A percentile compares a stretch with the other conserved stretches of the same genome.
Conservation (phyloP, 768 basidiomycete species). For the Suillus clintonianus region DNA sequence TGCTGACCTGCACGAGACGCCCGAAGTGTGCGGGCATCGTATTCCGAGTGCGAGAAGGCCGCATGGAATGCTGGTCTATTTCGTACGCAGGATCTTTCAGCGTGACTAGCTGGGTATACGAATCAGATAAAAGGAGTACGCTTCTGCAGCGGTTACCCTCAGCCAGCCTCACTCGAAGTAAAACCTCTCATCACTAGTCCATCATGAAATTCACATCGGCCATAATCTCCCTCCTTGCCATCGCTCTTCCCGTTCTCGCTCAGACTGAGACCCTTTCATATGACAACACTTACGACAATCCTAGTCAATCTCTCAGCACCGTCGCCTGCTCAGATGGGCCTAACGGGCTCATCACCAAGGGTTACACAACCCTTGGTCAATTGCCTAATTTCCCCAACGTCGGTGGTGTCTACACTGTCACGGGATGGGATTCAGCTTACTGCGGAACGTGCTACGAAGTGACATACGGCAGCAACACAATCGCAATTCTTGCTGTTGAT, state of each 20-base stretch:
- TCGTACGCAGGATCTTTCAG: background rate
- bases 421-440: constrained; percentile 25
- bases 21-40: background rate
- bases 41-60: constrained; percentile 5
- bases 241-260: constrained; percentile 20
- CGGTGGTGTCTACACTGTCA: constrained; percentile 35
- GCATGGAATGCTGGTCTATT: background rate
- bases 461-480: constrained; percentile 22
- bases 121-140: constrained; percentile 17
- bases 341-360: constrained; percentile 31
- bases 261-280: constrained; percentile 25
- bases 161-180: background rate
- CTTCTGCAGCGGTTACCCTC: background rate
- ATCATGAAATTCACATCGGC: constrained; percentile 28
- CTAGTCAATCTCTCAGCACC: constrained; percentile 12
- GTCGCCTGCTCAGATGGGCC: constrained; percentile 36
- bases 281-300: constrained; percentile 33
- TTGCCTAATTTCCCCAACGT: constrained; percentile 34
- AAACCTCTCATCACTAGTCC: background rate
- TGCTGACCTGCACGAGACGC: constrained; percentile 3
- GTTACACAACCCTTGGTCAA: constrained; percentile 34
- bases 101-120: background rate
- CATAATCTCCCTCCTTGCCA: constrained; percentile 9
- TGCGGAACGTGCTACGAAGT: constrained; percentile 38
- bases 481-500: constrained; percentile 33